A percentile compares a stretch with the other conserved stretches of the same genome.
Conservation (phyloP, 192 early-diverging fungal genomes). For the Piromyces finnis region DNA sequence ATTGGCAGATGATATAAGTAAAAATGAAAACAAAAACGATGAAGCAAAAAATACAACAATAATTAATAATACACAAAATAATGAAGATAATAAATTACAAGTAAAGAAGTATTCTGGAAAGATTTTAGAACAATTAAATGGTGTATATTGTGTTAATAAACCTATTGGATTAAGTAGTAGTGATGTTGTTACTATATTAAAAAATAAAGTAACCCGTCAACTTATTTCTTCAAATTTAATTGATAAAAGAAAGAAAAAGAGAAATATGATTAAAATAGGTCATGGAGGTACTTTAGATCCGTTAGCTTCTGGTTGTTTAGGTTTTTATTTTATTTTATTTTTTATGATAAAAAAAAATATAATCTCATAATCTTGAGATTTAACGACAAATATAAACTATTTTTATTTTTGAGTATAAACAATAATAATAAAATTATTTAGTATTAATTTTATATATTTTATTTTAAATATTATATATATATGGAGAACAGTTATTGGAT, state of each 20-base stretch:
- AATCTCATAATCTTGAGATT: no score
- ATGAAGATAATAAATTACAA: not conserved
- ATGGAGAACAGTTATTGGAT: not conserved
- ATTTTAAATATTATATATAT: no score
- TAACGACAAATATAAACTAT: no score
- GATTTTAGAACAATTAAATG: not conserved
- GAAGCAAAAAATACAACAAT: no score
- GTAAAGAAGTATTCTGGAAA: not conserved
- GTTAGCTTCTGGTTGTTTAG: conserved; percentile 1
- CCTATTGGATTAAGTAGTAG: conserved; percentile 1
- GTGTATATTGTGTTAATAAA: conserved; percentile 3
- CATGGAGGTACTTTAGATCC: conserved; percentile 5
- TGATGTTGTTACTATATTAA: not conserved
- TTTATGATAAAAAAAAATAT: no score
- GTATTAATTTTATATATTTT: no score
- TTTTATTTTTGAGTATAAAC: no score
- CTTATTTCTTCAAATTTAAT: not conserved
- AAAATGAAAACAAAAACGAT: no score
- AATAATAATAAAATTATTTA: no score
- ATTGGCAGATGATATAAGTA: no score
- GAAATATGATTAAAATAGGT: conserved; percentile 1
- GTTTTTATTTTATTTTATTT: no score
- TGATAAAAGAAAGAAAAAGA: not conserved
- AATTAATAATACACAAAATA: no score
- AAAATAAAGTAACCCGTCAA: not conserved